Evolutionary conservation across 495 filamentous ascomycete species (phyloP).

Genomic region (Penicillium manginii): DNA sequence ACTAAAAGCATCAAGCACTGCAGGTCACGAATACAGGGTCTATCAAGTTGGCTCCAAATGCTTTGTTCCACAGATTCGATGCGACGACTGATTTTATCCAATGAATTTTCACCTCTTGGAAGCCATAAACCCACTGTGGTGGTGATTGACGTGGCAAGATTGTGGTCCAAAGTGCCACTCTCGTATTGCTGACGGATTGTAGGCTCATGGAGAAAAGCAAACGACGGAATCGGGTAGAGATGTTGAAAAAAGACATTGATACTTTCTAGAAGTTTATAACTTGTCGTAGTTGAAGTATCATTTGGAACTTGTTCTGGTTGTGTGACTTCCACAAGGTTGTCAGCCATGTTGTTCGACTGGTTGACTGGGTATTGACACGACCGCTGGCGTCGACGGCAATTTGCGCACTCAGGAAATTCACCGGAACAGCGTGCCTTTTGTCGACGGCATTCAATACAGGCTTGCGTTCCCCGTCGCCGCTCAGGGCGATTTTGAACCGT

Average conservation of each 20-base stretch:
- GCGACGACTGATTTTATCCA: background rate
- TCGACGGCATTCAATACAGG: slow-evolving; percentile 19
- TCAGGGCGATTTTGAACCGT: slow-evolving; percentile 2
- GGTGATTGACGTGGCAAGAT: slow-evolving; percentile 10
- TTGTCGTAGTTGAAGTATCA: background rate
- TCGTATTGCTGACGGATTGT: slow-evolving; percentile 12
- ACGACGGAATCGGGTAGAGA: slow-evolving; percentile 23
- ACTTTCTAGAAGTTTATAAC: slow-evolving; percentile 2
- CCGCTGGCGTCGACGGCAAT: slow-evolving; percentile 6
- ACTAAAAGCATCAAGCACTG: slow-evolving; percentile 22
- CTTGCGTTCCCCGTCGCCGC: slow-evolving; percentile 14
- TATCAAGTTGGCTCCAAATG: slow-evolving; percentile 20
- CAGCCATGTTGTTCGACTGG: background rate
- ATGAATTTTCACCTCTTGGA: background rate
- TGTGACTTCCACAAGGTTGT: background rate
- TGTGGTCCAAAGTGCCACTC: slow-evolving; percentile 9
- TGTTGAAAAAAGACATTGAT: slow-evolving; percentile 14
- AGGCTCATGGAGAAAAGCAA: slow-evolving; percentile 23
- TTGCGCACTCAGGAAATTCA: slow-evolving; percentile 14
- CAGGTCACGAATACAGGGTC: slow-evolving; percentile 13
- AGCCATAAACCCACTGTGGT: slow-evolving; percentile 4
- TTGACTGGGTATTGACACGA: slow-evolving; percentile 10
- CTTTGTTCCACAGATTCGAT: slow-evolving; percentile 8
- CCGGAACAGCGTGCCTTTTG: slow-evolving; percentile 23
- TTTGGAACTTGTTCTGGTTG: background rate